These are phyloP conservation scores for Blastobotrys capitulatus DNA, from an alignment of 1,139 yeast species.

Conservation along the genomic window DNA sequence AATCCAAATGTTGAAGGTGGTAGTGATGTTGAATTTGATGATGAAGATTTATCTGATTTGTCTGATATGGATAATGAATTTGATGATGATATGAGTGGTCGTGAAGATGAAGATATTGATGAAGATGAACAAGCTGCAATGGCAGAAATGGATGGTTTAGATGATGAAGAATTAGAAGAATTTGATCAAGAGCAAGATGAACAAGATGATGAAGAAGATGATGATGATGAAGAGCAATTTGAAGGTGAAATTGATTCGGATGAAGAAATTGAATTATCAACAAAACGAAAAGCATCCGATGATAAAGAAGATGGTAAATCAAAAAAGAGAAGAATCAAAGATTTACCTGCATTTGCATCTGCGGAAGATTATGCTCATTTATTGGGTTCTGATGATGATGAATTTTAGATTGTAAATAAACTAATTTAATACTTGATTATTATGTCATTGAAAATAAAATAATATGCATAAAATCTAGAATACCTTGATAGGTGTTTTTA, in stretches of 20 bases:
- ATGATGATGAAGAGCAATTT: slow-evolving; percentile 29
- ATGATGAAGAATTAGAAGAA: slow-evolving; percentile 24
- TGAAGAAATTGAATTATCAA: slow-evolving; percentile 19
- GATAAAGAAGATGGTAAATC: slow-evolving; percentile 36
- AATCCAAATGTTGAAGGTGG: slow-evolving; percentile 62
- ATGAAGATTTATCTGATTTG: slow-evolving; percentile 44
- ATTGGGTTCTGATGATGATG: slow-evolving; percentile 41
- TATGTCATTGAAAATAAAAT: no score
- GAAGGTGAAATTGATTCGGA: slow-evolving; percentile 23
- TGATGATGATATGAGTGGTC: slow-evolving; percentile 42
- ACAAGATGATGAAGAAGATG: slow-evolving; percentile 26
- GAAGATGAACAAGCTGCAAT: slow-evolving; percentile 26
- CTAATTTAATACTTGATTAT: no score
- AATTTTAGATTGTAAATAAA: no score
- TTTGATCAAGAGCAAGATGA: slow-evolving; percentile 27
- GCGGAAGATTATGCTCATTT: slow-evolving; percentile 84
- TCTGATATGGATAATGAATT: slow-evolving; percentile 33
- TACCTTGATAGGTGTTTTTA: no score
- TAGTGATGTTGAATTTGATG: slow-evolving; percentile 32
- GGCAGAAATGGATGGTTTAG: slow-evolving; percentile 25
- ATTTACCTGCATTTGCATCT: slow-evolving; percentile 81
- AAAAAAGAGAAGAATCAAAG: slow-evolving; percentile 57
- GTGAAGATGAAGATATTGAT: slow-evolving; percentile 34
- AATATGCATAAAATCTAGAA: no score
- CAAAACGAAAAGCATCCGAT: slow-evolving; percentile 19